Conservation (phyloP, 768 basidiomycete genomes). For the Calocybe cyanea region DNA sequence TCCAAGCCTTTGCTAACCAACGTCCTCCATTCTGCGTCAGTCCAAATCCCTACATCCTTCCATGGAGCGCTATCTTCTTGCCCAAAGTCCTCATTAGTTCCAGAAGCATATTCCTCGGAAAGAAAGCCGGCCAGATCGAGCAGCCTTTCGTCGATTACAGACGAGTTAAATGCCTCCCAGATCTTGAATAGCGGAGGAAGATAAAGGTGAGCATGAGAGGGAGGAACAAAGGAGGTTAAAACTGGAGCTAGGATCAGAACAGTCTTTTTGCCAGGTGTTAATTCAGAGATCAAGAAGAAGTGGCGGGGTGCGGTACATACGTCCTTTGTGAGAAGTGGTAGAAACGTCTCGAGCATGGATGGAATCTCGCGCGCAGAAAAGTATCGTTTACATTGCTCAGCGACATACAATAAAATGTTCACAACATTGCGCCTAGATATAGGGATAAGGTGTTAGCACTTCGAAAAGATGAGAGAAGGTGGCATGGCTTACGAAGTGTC, state of each 20-base stretch:
- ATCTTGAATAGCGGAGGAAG: constrained; percentile 68
- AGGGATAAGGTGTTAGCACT: constrained; percentile 4
- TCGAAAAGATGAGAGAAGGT: neutral
- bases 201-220: constrained; percentile 60
- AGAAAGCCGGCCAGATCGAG: constrained; percentile 68
- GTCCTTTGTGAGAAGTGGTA: constrained; percentile 68
- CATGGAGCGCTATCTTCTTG: constrained; percentile 54
- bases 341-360: constrained; percentile 65
- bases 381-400: constrained; percentile 70
- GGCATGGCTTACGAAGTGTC: constrained; percentile 49
- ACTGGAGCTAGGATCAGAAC: constrained; percentile 71
- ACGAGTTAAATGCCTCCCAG: constrained; percentile 79
- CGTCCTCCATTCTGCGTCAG: constrained; percentile 76
- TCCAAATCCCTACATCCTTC: constrained; percentile 91
- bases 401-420: constrained; percentile 71
- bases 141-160: constrained; percentile 68
- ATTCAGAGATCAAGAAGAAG: neutral
- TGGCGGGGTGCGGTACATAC: constrained; percentile 36
- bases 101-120: constrained; percentile 67
- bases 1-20: constrained; percentile 79
- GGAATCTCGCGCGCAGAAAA: constrained; percentile 63
- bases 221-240: constrained; percentile 74
- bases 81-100: constrained; percentile 49
- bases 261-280: constrained; percentile 36
- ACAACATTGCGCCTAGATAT: constrained; percentile 54